Percentiles rank a stretch among this genome's conserved stretches.
phyloP scores from a whole-genome alignment of 208 protist species.

The Trypanosoma caninum region DNA sequence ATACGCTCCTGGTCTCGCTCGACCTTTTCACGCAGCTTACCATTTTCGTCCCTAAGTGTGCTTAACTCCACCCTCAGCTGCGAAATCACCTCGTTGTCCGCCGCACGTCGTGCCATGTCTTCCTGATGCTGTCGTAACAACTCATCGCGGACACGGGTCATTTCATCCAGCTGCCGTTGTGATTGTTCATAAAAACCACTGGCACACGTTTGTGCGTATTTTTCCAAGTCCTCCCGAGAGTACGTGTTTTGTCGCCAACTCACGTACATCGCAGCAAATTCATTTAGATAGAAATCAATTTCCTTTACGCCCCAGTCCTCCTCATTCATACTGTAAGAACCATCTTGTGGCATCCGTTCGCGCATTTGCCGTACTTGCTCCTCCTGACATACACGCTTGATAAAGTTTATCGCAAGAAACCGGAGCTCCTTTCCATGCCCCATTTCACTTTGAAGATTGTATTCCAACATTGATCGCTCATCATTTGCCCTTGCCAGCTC shows the following conservation, averaged over 20 bases:
- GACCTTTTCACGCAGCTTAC: conserved; percentile 88
- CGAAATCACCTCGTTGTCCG: conserved; percentile 63
- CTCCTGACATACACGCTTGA: conserved; percentile 82
- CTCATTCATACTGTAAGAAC: conserved; percentile 52
- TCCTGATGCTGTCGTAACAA: conserved; percentile 65
- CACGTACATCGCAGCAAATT: conserved; percentile 73
- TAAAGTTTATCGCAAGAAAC: conserved; percentile 74
- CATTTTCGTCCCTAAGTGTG: conserved; percentile 76
- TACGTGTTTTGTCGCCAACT: conserved; percentile 74
- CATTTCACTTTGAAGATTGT: conserved; percentile 63
- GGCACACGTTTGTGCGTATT: conserved; percentile 65
- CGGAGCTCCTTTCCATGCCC: conserved; percentile 66
- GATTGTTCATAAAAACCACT: conserved; percentile 63
- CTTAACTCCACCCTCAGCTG: conserved; percentile 81
- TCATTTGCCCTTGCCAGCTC: conserved; percentile 61
- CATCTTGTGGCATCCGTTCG: conserved; percentile 56
- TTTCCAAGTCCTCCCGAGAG: conserved; percentile 86
- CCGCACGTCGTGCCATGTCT: conserved; percentile 55
- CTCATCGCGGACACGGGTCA: conserved; percentile 56
- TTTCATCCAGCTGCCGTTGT: conserved; percentile 71
- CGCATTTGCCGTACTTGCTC: conserved; percentile 66
- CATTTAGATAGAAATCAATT: conserved; percentile 72
- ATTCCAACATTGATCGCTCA: conserved; percentile 49
- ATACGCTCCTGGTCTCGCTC: conserved; percentile 90
- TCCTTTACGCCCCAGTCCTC: conserved; percentile 88